Evolutionary conservation across 164 flowering plant genomes (phyloP), one percentile per base, ranked within the genome.

Genomic region (Vitis amurensis): DNA sequence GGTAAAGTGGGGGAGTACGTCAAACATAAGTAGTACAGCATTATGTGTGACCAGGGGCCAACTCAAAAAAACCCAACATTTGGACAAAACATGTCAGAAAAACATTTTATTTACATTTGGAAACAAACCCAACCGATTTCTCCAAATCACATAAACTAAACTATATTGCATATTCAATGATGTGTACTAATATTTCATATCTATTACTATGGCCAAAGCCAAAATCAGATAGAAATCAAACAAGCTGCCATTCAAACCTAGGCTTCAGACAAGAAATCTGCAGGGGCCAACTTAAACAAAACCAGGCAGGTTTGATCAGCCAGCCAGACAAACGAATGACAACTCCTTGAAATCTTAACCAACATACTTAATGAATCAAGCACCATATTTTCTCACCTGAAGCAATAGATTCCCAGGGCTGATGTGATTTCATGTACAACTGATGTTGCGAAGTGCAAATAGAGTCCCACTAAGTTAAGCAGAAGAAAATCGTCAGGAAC

Each of bases 391-490:
- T 48, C 80, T 85, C 71, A 96, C 99, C 97, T 91, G 94, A 96
- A 96, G 77, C 99, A 96, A 77, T 77, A 78, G 59, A 96, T 93
- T 68, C 99, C 98, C 72, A 96, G 73, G 9, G 98, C 97, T 47
- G 92, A 59, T 9, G 98, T 96, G 68, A 96, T 93, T 79, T 96
- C 98, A 66, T 91, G 89, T 65, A 89, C 75, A 69, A 96, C 97
- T 37, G 97, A 87, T 3, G 90, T 93, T 23, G 94, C 98, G 70
- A 96, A 93, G 74, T 93, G 90, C 79, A 96, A 69, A 79, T 96
- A 96, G 17, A 96, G 89, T 8, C 77, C 70, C 65, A 44, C 98
- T 95, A 81, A 15, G 15, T 52, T 59, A 55, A 81, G 30, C 29
- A 71, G 64, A 71, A 71, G 16, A 66, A 73, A 78, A 30, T 55